A percentile compares a stretch with the other conserved stretches of the same genome.
phyloP scores from a whole-genome alignment of 495 filamentous ascomycete genomes.

The Trichoderma virens region DNA sequence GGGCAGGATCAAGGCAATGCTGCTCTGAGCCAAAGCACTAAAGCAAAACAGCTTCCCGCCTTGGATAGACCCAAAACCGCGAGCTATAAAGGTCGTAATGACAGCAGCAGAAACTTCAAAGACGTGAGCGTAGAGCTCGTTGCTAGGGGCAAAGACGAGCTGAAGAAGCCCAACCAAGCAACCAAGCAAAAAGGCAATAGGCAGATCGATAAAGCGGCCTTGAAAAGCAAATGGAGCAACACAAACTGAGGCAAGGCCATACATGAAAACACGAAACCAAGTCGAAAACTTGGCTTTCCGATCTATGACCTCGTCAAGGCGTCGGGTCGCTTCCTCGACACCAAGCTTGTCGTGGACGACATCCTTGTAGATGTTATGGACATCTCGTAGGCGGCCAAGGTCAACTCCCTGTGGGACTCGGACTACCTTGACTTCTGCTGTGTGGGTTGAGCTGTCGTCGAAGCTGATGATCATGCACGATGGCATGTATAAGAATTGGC shows the following conservation, averaged over 20 bases:
- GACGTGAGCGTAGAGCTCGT: conserved; percentile 76
- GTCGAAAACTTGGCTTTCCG: conserved; percentile 54
- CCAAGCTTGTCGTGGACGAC: conserved; percentile 84
- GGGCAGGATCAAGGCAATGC: conserved; percentile 87
- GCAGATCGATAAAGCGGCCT: conserved; percentile 79
- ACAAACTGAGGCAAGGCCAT: conserved; percentile 71
- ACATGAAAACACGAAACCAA: conserved; percentile 72
- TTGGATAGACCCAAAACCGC: conserved; percentile 77
- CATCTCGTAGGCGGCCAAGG: conserved; percentile 74
- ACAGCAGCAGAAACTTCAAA: conserved; percentile 87
- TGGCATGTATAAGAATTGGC: conserved; percentile 86
- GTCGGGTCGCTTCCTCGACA: conserved; percentile 71
- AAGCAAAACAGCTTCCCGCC: conserved; percentile 77
- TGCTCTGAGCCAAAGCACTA: conserved; percentile 80
- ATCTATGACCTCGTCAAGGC: conserved; percentile 58
- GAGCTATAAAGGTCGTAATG: conserved; percentile 79
- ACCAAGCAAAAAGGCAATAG: conserved; percentile 78
- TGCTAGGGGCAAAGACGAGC: conserved; percentile 68
- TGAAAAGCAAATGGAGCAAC: conserved; percentile 89
- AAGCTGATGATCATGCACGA: conserved; percentile 96
- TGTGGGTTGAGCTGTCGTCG: conserved; percentile 82
- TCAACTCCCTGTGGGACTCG: conserved; percentile 70
- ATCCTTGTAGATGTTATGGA: conserved; percentile 86
- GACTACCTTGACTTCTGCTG: conserved; percentile 87
- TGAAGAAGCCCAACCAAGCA: conserved; percentile 76